Conservation (phyloP, 805 yeast species). For the Wickerhamomyces bovis region DNA sequence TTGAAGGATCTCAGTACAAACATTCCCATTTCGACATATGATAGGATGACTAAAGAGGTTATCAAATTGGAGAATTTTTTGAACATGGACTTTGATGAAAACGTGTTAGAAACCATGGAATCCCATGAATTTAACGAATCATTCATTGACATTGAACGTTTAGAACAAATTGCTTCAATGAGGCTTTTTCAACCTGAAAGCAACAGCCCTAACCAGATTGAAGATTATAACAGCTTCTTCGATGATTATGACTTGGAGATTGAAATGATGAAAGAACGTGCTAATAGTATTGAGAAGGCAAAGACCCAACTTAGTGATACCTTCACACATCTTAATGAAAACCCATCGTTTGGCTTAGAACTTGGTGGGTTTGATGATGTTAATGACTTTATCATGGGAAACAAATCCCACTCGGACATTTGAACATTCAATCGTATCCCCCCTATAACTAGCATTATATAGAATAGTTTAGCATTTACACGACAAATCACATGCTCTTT, state of each 20-base stretch:
- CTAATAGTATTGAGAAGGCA: not conserved
- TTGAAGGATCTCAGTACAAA: not conserved
- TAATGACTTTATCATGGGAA: not conserved
- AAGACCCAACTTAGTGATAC: constrained; percentile 1
- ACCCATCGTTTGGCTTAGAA: constrained; percentile 7
- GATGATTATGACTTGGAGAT: constrained; percentile 3
- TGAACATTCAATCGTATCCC: too few species aligned
- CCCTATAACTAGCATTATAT: not conserved
- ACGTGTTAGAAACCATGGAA: not conserved
- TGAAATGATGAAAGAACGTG: constrained; percentile 1
- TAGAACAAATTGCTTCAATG: constrained; percentile 6
- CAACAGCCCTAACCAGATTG: not conserved
- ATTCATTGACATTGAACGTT: not conserved
- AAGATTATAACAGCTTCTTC: not conserved
- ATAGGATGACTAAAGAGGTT: not conserved
- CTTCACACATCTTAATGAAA: constrained; percentile 5
- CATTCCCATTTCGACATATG: not conserved
- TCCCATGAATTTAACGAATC: not conserved
- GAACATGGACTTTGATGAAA: not conserved
- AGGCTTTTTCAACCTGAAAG: not conserved
- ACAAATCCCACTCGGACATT: not conserved
- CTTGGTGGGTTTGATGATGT: constrained; percentile 10
- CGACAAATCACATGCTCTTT: too few species aligned
- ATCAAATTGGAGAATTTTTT: not conserved
- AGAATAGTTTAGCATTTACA: too few species aligned